Percentiles rank a stretch among this genome's conserved stretches.
Evolutionary conservation across 345 rosid species (phyloP).

Genomic region (Erysimum cheiranthoides): DNA sequence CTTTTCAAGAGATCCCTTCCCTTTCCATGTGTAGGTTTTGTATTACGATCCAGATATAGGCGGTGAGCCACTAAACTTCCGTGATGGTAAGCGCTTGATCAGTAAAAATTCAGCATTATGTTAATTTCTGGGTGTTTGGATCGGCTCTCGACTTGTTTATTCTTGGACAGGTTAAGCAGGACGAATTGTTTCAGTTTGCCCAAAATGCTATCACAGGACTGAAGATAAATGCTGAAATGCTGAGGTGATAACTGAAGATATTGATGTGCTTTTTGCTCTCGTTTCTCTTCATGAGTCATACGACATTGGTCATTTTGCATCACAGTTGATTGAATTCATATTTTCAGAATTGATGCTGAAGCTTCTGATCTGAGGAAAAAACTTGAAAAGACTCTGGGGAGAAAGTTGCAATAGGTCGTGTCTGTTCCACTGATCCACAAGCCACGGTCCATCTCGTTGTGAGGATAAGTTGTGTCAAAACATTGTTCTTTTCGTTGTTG

Average conservation of each 20-base stretch:
- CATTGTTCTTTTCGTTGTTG: too few species aligned
- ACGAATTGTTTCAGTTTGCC: constrained; percentile 95
- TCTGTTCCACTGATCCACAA: too few species aligned
- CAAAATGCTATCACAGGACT: constrained; percentile 85
- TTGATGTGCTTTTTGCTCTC: constrained; percentile 23
- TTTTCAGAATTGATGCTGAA: constrained; percentile 84
- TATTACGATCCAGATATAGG: constrained; percentile 86
- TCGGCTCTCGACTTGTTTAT: constrained; percentile 23
- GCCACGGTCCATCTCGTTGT: too few species aligned
- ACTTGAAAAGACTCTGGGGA: constrained; percentile 63
- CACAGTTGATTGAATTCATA: constrained; percentile 33
- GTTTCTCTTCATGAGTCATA: constrained; percentile 24
- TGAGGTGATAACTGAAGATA: constrained; percentile 59
- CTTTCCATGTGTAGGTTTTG: constrained; percentile 60
- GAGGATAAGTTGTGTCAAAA: too few species aligned
- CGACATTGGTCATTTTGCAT: constrained; percentile 31
- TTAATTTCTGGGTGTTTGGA: constrained; percentile 24
- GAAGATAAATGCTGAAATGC: constrained; percentile 73
- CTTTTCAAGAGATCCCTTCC: constrained; percentile 24
- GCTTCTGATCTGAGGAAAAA: constrained; percentile 64
- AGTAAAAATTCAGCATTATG: constrained; percentile 8
- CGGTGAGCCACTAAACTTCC: constrained; percentile 83
- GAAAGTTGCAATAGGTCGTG: too few species aligned
- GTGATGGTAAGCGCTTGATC: constrained; percentile 71
- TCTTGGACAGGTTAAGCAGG: constrained; percentile 79